Base-by-base conservation (phyloP, 352 stramenopile genomes). In the Globisporangium viniferum region DNA sequence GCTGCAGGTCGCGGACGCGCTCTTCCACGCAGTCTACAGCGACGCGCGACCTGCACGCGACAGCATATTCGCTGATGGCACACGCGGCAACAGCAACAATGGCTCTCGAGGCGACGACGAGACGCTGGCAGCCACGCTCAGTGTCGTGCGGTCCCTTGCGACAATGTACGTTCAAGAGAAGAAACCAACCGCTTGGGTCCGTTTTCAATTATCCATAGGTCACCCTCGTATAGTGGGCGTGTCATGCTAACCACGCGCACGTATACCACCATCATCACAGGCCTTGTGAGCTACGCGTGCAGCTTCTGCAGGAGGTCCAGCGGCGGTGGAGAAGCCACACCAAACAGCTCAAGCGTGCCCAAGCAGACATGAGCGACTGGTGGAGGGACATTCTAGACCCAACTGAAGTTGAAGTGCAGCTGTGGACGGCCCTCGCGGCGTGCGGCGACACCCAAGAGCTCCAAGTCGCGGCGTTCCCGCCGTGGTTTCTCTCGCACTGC, bases 1-100 rank as follows among this genome's bases (percentile, higher is more conserved):
- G 12, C 20, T n/a, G 55, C 36, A 49, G 63, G 35, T 69, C 27
- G 54, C 58, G 54, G 36, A 69, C n/a, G 48, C 63, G 54, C 56
- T 69, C 63, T 51, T 62, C 6, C 7, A 15, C 39, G 41, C 36
- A 18, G 39, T 55, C 2, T 49, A 54, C 22, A 39, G 41, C 5
- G 31, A 57, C 20, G n/a, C 12, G 18, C 29, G 46, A 22, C 1
- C 8, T 46, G 39, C 12, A 20, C 3, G n/a, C 6, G 20, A 44
- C 59, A 20, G 22, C 15, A 22, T 7, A 27, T 4, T 1, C 9
- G 4, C 56, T 10, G 27, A 22, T 3, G 18, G 18, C 15, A 8
- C 31, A 2, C 24, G 31, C 8, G 29, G 29, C 7, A 29, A 14
- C 27, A 44, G 31, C 54, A 58, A 9, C 51, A 58, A 31, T 18